Conservation (phyloP, 305 asterid species). For the Petunia hybrid region DNA sequence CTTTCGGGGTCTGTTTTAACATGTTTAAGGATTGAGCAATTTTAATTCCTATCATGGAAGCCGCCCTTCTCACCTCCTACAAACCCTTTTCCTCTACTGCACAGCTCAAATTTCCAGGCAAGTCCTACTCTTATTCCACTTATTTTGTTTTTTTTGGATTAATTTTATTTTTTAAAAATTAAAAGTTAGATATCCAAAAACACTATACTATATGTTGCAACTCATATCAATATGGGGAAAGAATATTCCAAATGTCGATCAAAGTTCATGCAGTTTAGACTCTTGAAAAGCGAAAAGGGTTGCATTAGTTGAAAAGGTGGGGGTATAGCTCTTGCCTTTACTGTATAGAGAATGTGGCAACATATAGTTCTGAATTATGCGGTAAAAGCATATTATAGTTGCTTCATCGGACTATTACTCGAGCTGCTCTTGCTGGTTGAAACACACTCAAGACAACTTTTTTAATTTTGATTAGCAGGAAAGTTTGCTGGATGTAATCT, state of each 20-base stretch:
- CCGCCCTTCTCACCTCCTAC: slow-evolving; percentile 57
- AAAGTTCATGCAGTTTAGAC: too few relatives aligned
- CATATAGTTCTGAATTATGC: background rate
- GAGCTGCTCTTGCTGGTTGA: background rate
- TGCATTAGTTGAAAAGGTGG: too few relatives aligned
- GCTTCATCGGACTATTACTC: background rate
- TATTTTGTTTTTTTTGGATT: background rate
- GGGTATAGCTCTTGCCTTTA: background rate
- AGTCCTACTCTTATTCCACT: background rate
- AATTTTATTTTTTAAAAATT: background rate
- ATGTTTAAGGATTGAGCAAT: background rate
- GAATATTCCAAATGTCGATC: too few relatives aligned
- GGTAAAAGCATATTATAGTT: background rate
- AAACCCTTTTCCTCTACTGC: slow-evolving; percentile 37
- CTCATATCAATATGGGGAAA: too few relatives aligned
- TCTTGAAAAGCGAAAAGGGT: too few relatives aligned
- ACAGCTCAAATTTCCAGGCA: slow-evolving; percentile 40
- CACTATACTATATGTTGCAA: too few relatives aligned
- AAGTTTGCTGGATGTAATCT: slow-evolving; percentile 38
- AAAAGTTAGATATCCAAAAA: too few relatives aligned
- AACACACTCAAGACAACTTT: slow-evolving; percentile 10
- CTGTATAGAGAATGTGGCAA: slow-evolving; percentile 2
- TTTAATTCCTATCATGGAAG: slow-evolving; percentile 56
- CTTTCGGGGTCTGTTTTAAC: background rate
- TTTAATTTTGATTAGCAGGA: slow-evolving; percentile 47